Evolutionary conservation across 2,329 filamentous ascomycete genomes (phyloP).

Genomic region (Cercospora zeae-maydis): DNA sequence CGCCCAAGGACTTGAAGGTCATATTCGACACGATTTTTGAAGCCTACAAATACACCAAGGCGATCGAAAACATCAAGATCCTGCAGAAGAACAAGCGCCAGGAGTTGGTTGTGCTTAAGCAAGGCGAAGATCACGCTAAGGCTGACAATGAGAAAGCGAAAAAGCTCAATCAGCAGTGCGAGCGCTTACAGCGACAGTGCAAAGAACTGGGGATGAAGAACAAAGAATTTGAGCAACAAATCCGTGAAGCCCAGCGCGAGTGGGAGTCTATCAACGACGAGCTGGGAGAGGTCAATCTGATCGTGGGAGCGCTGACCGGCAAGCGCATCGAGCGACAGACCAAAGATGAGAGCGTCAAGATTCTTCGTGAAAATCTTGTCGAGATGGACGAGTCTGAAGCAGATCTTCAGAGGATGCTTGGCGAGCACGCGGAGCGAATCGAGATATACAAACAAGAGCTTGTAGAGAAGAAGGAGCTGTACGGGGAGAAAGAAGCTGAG

Average conservation of each 20-base stretch:
- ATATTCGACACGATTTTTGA: constrained; percentile 98
- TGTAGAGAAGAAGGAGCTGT: constrained; percentile 60
- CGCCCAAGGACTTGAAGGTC: constrained; percentile 80
- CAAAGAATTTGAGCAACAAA: constrained; percentile 56
- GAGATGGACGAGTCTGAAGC: constrained; percentile 76
- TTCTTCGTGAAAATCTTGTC: constrained; percentile 68
- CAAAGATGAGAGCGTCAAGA: constrained; percentile 66
- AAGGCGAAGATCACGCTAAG: constrained; percentile 73
- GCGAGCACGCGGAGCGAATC: constrained; percentile 75
- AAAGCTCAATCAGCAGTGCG: constrained; percentile 57
- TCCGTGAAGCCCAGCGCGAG: constrained; percentile 53
- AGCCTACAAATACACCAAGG: constrained; percentile 93
- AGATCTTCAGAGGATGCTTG: constrained; percentile 66
- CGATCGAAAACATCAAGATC: constrained; percentile 88
- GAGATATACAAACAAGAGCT: constrained; percentile 58
- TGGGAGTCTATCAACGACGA: constrained; percentile 65
- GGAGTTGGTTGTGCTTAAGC: constrained; percentile 68
- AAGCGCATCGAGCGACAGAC: constrained; percentile 72
- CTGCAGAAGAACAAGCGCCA: constrained; percentile 79
- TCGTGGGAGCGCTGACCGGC: constrained; percentile 70
- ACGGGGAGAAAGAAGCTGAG: constrained; percentile 58
- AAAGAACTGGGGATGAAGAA: constrained; percentile 58
- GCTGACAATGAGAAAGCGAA: constrained; percentile 81
- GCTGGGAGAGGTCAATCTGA: constrained; percentile 68
- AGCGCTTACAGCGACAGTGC: constrained; percentile 64